Evolutionary conservation across 495 filamentous ascomycete genomes (phyloP), one percentile per base, ranked within the genome.

Genomic region (Clohesyomyces aquaticus): DNA sequence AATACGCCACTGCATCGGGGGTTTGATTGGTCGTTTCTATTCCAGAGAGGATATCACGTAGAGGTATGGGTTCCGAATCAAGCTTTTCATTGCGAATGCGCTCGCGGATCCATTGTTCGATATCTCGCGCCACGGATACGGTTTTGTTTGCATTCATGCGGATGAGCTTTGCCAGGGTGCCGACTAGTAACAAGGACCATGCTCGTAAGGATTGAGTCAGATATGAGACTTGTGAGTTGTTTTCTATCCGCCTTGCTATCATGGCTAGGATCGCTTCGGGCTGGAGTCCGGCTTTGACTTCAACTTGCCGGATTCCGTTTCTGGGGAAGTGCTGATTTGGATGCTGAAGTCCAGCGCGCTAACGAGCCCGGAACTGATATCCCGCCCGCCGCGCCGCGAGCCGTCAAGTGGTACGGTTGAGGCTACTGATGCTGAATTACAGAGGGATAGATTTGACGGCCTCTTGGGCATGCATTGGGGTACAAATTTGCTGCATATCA

Each of bases 151-250:
- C 22, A 29, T 56, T 32, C 18, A 69, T 4, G 18, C 51, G 22
- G 10, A 69, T 9, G 1, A 50, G 35, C 9, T 65, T 26, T 9
- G 50, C 55, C 6, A 69, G 28, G 32, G 57, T 21, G 0, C 66
- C 66, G 21, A 27, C 32, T 16, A 50, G 26, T 19, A 65, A 57
- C 12, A 56, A 25, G 0, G 38, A 29, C 61, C 66, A 69, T 18
- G 63, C 48, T 41, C 42, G 9, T 27, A 32, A 6, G 16, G 61
- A 43, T 38, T 59, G 19, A 12, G 27, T 41, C 0, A 69, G 41
- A n/a, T 45, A 27, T 4, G 14, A 4, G 3, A 69, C 35, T 22
- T 61, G 55, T 38, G 28, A n/a, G 0, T 51, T 55, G 19, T 18
- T 16, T 4, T 58, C 35, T 4, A 58, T 4, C 6, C 21, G 35